Conservation (phyloP, 2,329 filamentous ascomycete genomes). For the Penicillium olsonii region DNA sequence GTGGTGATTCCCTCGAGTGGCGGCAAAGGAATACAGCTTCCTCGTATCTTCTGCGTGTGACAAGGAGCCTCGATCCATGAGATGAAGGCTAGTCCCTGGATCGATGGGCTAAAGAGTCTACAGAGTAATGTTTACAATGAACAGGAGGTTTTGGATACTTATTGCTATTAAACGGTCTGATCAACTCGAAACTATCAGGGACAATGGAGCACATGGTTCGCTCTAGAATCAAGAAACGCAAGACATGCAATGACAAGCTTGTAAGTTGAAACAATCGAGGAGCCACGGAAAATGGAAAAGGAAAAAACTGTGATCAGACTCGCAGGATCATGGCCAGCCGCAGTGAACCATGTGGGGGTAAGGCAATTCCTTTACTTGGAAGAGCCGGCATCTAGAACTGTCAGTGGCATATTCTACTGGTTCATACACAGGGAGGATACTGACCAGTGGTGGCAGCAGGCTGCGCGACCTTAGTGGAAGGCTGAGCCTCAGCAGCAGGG, state of each 20-base stretch:
- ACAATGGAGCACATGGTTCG: conserved; percentile 1
- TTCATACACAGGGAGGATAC: background rate
- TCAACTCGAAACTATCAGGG: background rate
- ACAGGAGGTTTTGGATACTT: background rate
- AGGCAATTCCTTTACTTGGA: conserved; percentile 2
- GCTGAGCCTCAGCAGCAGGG: background rate
- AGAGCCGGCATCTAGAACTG: background rate
- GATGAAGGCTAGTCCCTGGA: no score
- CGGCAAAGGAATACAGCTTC: no score
- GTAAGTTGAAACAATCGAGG: conserved; percentile 2
- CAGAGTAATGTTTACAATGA: no score
- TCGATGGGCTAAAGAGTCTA: no score
- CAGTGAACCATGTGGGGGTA: background rate
- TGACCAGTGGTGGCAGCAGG: conserved; percentile 2
- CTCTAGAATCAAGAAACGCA: conserved; percentile 1
- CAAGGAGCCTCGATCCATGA: no score
- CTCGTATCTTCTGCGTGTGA: no score
- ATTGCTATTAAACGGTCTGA: background rate
- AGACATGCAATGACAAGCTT: background rate
- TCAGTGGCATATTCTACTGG: background rate
- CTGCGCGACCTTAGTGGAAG: background rate
- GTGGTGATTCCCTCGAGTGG: no score
- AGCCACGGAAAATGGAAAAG: background rate
- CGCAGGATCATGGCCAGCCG: conserved; percentile 4
- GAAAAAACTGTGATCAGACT: conserved; percentile 3